Percentiles rank a stretch among this genome's conserved stretches.
phyloP scores from a whole-genome alignment of 371 early-diverging fungal genomes.

The Mortierella sp. region DNA sequence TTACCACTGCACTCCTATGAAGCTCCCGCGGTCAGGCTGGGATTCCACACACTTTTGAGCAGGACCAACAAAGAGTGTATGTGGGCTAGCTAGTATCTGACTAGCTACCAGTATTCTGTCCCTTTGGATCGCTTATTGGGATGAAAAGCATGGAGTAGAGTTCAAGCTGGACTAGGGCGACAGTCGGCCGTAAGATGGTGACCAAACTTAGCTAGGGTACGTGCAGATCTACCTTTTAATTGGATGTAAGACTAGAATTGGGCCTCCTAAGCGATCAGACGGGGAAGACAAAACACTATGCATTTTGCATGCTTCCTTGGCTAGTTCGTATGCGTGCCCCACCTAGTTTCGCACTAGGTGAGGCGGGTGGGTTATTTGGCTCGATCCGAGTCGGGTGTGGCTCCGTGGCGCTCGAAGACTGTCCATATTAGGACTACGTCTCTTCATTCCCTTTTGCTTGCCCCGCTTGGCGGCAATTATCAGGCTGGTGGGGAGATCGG shows the following conservation, averaged over 20 bases:
- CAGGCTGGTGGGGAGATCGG: slow-evolving; percentile 7
- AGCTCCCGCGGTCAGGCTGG: slow-evolving; percentile 10
- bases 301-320: slow-evolving; percentile 12
- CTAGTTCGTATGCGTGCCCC: slow-evolving; percentile 16
- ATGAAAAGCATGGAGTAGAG: too few relatives aligned
- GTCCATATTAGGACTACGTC: slow-evolving; percentile 8
- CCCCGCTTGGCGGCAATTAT: neutral
- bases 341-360: slow-evolving; percentile 6
- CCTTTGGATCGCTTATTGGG: neutral
- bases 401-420: slow-evolving; percentile 10
- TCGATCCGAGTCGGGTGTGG: slow-evolving; percentile 19
- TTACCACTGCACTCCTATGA: slow-evolving; percentile 2
- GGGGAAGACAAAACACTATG: slow-evolving; percentile 15
- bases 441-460: slow-evolving; percentile 4
- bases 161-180: neutral
- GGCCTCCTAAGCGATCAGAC: slow-evolving; percentile 21
- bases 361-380: slow-evolving; percentile 19
- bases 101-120: neutral
- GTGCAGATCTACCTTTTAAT: neutral
- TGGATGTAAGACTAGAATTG: slow-evolving; percentile 13
- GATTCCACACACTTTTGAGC: neutral
- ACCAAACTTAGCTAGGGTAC: neutral
- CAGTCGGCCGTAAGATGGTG: neutral
- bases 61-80: neutral
- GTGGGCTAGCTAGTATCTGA: neutral